Evolutionary conservation across 1,139 yeast genomes (phyloP).

Genomic region (Spencermartinsiella ligniputridi): DNA sequence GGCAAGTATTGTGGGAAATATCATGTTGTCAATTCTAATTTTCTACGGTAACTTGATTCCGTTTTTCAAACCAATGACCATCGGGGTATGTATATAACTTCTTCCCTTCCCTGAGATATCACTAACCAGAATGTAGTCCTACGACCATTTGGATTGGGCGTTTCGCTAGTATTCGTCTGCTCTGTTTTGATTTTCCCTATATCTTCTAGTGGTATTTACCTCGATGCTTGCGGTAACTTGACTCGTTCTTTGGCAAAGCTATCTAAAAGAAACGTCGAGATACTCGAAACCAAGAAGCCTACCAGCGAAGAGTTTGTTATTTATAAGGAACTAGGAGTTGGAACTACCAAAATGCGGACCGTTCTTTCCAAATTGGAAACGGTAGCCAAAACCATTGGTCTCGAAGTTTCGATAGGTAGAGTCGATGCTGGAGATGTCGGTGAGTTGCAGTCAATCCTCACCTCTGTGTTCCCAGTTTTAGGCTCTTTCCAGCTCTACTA

Average conservation of each 20-base stretch:
- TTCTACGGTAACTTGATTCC: constrained; percentile 23
- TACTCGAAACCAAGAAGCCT: constrained; percentile 17
- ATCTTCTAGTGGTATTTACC: constrained; percentile 25
- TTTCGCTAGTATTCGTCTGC: constrained; percentile 21
- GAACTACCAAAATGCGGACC: constrained; percentile 5
- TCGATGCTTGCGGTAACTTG: constrained; percentile 16
- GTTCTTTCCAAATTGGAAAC: constrained; percentile 19
- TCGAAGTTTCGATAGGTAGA: constrained; percentile 25
- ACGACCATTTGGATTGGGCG: constrained; percentile 26
- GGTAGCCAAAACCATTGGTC: constrained; percentile 19
- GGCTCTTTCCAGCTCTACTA: constrained; percentile 19
- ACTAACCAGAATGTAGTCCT: constrained; percentile 12
- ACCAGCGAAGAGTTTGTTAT: constrained; percentile 13
- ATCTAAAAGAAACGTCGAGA: constrained; percentile 15
- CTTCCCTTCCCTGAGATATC: background rate
- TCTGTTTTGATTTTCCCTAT: constrained; percentile 26
- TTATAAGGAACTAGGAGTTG: constrained; percentile 11
- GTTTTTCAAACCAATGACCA: constrained; percentile 21
- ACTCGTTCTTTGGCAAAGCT: constrained; percentile 13
- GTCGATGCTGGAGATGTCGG: constrained; percentile 23
- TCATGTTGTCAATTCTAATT: constrained; percentile 19
- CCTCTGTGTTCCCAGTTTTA: constrained; percentile 14
- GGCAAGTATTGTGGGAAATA: constrained; percentile 19
- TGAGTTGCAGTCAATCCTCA: constrained; percentile 14
- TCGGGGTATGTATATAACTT: constrained; percentile 17